Conservation (phyloP, 106 monocot genomes). For the Iris macrosiphon region DNA sequence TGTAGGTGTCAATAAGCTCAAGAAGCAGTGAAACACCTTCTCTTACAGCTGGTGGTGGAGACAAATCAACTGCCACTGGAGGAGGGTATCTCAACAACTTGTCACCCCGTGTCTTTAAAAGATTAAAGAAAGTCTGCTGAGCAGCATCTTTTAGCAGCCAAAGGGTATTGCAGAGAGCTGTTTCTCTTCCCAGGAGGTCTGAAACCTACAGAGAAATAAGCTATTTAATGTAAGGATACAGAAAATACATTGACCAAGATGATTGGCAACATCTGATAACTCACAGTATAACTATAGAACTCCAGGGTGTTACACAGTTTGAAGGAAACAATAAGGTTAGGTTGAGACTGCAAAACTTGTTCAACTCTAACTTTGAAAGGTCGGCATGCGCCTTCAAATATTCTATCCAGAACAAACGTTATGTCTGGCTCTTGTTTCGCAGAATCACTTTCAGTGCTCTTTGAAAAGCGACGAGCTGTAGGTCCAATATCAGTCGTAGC, state of each 20-base stretch:
- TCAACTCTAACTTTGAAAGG: slow-evolving; percentile 99
- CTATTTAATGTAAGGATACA: slow-evolving; percentile 7
- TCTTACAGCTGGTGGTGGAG: slow-evolving; percentile 84
- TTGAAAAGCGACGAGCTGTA: slow-evolving; percentile 24
- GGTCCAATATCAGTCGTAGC: slow-evolving; percentile 56
- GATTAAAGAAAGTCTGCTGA: slow-evolving; percentile 86
- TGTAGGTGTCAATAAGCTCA: slow-evolving; percentile 90
- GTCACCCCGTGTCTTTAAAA: slow-evolving; percentile 75
- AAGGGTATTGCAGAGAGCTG: slow-evolving; percentile 88
- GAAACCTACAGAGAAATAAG: slow-evolving; percentile 51
- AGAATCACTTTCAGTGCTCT: slow-evolving; percentile 42
- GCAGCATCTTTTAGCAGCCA: slow-evolving; percentile 79
- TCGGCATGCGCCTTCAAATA: slow-evolving; percentile 96
- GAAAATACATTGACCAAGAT: neutral
- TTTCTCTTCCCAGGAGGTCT: slow-evolving; percentile 85
- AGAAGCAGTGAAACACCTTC: slow-evolving; percentile 89
- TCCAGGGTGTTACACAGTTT: slow-evolving; percentile 89
- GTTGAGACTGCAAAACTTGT: slow-evolving; percentile 97
- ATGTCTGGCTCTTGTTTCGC: slow-evolving; percentile 46
- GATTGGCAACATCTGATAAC: slow-evolving; percentile 8
- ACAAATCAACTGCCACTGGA: slow-evolving; percentile 74
- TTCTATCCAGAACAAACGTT: slow-evolving; percentile 92
- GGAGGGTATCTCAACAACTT: slow-evolving; percentile 88
- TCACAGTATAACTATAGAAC: slow-evolving; percentile 88
- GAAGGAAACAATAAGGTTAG: slow-evolving; percentile 75